phyloP scores from a whole-genome alignment of 192 early-diverging fungal genomes.

The Allomyces javanicus region DNA sequence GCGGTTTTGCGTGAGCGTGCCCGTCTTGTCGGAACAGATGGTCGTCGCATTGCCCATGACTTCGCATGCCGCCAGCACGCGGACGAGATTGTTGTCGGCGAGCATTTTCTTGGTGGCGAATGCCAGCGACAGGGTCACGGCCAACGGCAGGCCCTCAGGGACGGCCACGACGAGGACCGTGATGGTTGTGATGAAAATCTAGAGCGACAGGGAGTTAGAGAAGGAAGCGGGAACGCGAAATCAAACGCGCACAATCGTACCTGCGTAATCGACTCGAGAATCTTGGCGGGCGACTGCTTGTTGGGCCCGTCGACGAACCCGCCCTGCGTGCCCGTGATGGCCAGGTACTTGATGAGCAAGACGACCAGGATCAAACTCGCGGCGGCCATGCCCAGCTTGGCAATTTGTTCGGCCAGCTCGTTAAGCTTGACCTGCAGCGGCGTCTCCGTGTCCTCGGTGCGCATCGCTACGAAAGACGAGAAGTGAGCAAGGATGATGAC shows the following conservation, averaged over 20 bases:
- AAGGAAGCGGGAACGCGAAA: neutral
- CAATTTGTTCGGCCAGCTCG: constrained; percentile 71
- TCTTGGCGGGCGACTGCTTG: constrained; percentile 13
- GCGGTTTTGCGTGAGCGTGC: constrained; percentile 82
- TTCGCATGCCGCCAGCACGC: constrained; percentile 88
- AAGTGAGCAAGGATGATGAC: neutral
- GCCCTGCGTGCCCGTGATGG: constrained; percentile 17
- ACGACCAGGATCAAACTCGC: constrained; percentile 71
- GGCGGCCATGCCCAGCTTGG: constrained; percentile 72
- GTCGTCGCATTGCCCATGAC: constrained; percentile 98
- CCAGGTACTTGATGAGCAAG: constrained; percentile 72
- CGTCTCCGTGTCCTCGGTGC: constrained; percentile 66
- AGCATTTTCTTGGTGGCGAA: constrained; percentile 89
- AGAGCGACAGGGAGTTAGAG: constrained; percentile 5
- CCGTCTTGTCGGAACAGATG: constrained; percentile 97
- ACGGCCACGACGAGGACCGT: constrained; percentile 95
- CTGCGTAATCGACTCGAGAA: constrained; percentile 43
- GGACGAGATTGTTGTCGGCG: constrained; percentile 92
- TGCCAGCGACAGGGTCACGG: constrained; percentile 86
- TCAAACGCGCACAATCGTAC: too few relatives aligned
- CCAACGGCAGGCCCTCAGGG: constrained; percentile 92
- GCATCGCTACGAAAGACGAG: constrained; percentile 23
- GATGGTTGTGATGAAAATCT: constrained; percentile 72
- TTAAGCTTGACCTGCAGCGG: constrained; percentile 86
- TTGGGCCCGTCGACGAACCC: neutral